These are phyloP conservation scores for Eutrema salsugineum DNA, from an alignment of 441 rosid species.

Conservation along the genomic window DNA sequence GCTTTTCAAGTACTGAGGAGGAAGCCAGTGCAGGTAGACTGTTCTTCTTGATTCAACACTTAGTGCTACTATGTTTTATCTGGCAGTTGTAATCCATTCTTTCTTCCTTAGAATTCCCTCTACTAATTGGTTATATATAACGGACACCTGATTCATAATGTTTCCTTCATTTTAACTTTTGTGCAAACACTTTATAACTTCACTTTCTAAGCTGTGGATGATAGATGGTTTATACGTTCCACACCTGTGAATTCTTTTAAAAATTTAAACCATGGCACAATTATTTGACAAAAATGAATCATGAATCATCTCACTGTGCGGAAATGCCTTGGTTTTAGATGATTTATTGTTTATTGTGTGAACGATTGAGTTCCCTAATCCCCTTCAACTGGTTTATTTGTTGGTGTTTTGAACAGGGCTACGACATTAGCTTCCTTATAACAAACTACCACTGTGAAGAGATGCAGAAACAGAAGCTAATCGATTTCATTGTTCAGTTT, in stretches of 20 bases:
- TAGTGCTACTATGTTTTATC: not conserved
- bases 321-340: not conserved
- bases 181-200: too few relatives aligned
- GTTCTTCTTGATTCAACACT: not conserved
- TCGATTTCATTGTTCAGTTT: constrained; percentile 92
- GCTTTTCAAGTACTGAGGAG: constrained; percentile 96
- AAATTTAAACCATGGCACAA: not conserved
- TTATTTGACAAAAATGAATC: not conserved
- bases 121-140: not conserved
- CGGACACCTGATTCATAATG: not conserved
- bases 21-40: constrained; percentile 81
- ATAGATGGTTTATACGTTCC: not conserved
- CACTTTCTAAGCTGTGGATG: not conserved
- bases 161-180: not conserved
- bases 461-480: constrained; percentile 94
- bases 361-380: not conserved
- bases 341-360: not conserved
- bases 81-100: not conserved
- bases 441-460: constrained; percentile 98
- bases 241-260: not conserved
- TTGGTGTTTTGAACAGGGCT: constrained; percentile 57
- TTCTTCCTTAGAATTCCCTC: not conserved
- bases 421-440: constrained; percentile 94
- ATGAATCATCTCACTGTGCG: not conserved
- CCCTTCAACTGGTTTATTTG: constrained; percentile 2